Conservation (phyloP, 352 stramenopile species). For the Thalassiosira tumida region DNA sequence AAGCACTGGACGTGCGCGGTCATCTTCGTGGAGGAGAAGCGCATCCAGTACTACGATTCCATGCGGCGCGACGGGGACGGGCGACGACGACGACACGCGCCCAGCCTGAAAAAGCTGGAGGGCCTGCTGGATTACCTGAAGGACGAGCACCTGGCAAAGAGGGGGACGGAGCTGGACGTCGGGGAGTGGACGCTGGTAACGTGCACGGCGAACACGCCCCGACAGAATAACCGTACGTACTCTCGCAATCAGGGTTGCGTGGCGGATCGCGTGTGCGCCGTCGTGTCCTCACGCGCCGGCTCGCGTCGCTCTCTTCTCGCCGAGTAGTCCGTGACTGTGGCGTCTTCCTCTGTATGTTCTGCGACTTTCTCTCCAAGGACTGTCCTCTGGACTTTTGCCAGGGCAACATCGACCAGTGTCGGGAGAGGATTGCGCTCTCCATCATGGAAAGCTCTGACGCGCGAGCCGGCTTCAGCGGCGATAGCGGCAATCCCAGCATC, state of each 20-base stretch:
- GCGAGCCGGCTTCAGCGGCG: too few relatives aligned
- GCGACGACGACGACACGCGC: too few relatives aligned
- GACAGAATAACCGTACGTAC: slow-evolving; percentile 79
- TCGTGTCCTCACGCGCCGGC: not conserved
- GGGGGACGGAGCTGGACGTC: slow-evolving; percentile 73
- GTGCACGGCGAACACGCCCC: slow-evolving; percentile 82
- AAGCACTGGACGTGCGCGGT: slow-evolving; percentile 83
- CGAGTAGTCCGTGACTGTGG: slow-evolving; percentile 85
- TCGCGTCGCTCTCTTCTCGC: not conserved
- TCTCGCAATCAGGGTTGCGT: slow-evolving; percentile 19
- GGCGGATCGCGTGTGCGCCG: not conserved
- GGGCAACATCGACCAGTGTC: slow-evolving; percentile 88
- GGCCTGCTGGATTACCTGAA: slow-evolving; percentile 82
- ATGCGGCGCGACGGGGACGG: slow-evolving; percentile 29
- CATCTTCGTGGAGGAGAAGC: slow-evolving; percentile 83
- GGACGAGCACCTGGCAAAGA: slow-evolving; percentile 81
- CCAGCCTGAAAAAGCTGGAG: slow-evolving; percentile 69
- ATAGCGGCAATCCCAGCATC: too few relatives aligned
- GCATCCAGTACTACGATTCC: slow-evolving; percentile 85
- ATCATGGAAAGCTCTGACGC: slow-evolving; percentile 90
- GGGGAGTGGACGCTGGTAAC: slow-evolving; percentile 88
- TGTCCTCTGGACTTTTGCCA: slow-evolving; percentile 87
- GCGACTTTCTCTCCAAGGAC: slow-evolving; percentile 81
- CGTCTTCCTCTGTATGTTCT: slow-evolving; percentile 85
- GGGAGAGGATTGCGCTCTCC: slow-evolving; percentile 89